Conservation (phyloP, 2,329 filamentous ascomycete species). For the Exophiala sp. region DNA sequence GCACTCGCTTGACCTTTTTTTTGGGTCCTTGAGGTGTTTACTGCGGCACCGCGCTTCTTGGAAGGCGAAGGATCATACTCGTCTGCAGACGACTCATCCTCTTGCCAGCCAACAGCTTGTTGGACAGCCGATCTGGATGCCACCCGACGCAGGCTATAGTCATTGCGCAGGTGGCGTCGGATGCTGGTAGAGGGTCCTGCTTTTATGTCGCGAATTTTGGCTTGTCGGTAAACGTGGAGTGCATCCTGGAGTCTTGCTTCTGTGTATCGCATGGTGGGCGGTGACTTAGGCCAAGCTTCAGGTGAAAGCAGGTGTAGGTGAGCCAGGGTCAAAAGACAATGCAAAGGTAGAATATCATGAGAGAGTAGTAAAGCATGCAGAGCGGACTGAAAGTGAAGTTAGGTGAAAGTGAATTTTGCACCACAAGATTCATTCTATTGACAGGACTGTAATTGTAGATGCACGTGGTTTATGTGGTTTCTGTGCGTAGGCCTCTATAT, state of each 20-base stretch:
- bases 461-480: no score
- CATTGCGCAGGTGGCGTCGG: conserved; percentile 12
- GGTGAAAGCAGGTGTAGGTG: not conserved
- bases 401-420: not conserved
- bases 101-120: conserved; percentile 10
- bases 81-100: conserved; percentile 10
- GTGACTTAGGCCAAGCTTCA: not conserved
- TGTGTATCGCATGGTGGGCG: conserved; percentile 16
- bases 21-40: not conserved
- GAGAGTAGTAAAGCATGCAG: not conserved
- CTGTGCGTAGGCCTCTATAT: no score
- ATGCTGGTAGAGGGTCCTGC: not conserved
- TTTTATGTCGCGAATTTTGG: not conserved
- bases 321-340: no score
- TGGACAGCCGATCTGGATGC: not conserved
- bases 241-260: conserved; percentile 16
- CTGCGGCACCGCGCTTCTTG: conserved; percentile 4
- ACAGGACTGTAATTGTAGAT: no score
- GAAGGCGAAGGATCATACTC: conserved; percentile 6
- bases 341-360: not conserved
- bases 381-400: not conserved
- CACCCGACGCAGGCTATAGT: conserved; percentile 13
- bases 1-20: conserved; percentile 6
- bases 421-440: not conserved
- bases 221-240: conserved; percentile 15